These are phyloP conservation scores for Scytalidium sp. DNA, from an alignment of 2,329 filamentous ascomycete genomes.

Conservation along the genomic window DNA sequence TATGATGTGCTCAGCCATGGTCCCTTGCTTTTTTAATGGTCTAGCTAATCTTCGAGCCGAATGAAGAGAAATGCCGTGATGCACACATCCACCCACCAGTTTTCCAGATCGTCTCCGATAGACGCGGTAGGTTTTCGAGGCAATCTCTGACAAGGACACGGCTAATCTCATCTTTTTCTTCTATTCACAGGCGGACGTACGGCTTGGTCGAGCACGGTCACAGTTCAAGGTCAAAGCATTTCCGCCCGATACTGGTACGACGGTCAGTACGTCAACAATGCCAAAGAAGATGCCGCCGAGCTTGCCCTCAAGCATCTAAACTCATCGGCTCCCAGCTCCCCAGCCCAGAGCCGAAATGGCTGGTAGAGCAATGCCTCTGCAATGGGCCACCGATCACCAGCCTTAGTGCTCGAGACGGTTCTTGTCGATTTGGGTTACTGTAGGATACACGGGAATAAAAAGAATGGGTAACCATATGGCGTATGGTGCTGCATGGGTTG, in stretches of 20 bases:
- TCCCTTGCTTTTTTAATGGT: constrained; percentile 3
- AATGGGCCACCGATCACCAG: constrained; percentile 14
- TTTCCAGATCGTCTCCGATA: constrained; percentile 72
- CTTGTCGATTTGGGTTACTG: constrained; percentile 17
- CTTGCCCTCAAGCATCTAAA: constrained; percentile 62
- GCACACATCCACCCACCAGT: constrained; percentile 51
- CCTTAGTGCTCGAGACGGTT: constrained; percentile 7
- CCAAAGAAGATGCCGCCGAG: constrained; percentile 88
- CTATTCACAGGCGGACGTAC: constrained; percentile 70
- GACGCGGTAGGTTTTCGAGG: constrained; percentile 55
- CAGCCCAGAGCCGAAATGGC: constrained; percentile 33
- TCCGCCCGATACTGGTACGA: constrained; percentile 89
- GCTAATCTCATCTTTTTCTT: constrained; percentile 22
- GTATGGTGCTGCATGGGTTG: constrained; percentile 25
- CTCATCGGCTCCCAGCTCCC: constrained; percentile 38
- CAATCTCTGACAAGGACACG: neutral
- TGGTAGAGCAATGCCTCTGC: constrained; percentile 30
- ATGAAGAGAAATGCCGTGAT: constrained; percentile 55
- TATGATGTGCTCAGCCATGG: constrained; percentile 18
- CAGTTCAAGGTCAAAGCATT: constrained; percentile 62
- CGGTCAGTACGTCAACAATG: constrained; percentile 82
- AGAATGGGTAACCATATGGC: constrained; percentile 12
- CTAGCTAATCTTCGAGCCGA: constrained; percentile 20
- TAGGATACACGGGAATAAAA: constrained; percentile 25
- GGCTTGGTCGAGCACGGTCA: constrained; percentile 82